Evolutionary conservation across 257 asterid species (phyloP).

Genomic region (Primulina huaijiensis): DNA sequence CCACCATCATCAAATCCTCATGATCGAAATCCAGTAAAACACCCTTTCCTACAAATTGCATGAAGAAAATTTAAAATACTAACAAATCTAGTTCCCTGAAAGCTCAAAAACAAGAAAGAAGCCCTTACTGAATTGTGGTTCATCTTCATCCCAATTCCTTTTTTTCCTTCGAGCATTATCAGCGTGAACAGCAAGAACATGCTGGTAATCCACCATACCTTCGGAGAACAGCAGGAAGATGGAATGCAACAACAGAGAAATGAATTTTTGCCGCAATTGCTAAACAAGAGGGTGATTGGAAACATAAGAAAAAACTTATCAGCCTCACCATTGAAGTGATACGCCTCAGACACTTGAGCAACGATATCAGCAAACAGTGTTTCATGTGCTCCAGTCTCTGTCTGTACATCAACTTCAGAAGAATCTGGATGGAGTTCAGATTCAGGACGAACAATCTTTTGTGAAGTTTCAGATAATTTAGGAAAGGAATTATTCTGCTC

Average conservation of each 20-base stretch:
- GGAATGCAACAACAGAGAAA: slow-evolving; percentile 20
- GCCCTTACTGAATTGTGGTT: slow-evolving; percentile 56
- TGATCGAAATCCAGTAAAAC: slow-evolving; percentile 63
- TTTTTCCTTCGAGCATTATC: slow-evolving; percentile 59
- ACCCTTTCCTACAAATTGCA: slow-evolving; percentile 43
- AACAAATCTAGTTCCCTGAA: slow-evolving; percentile 16
- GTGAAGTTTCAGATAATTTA: slow-evolving; percentile 30
- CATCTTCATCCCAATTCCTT: slow-evolving; percentile 71
- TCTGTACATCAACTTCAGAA: slow-evolving; percentile 35
- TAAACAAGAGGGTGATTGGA: slow-evolving; percentile 20
- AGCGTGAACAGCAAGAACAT: slow-evolving; percentile 86
- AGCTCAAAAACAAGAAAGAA: slow-evolving; percentile 25
- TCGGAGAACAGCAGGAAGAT: slow-evolving; percentile 26
- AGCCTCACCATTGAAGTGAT: slow-evolving; percentile 65
- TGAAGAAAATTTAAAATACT: slow-evolving; percentile 24
- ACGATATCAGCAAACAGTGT: slow-evolving; percentile 70
- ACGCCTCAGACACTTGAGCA: slow-evolving; percentile 65
- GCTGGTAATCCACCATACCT: slow-evolving; percentile 98
- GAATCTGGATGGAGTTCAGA: slow-evolving; percentile 30
- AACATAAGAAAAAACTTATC: slow-evolving; percentile 3
- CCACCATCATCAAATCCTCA: slow-evolving; percentile 75
- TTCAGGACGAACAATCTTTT: slow-evolving; percentile 31
- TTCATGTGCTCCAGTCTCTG: slow-evolving; percentile 34
- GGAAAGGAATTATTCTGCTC: slow-evolving; percentile 30
- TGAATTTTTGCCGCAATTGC: not conserved